Evolutionary conservation across 1,284 basidiomycete species (phyloP), one percentile per base, ranked within the genome.

Genomic region (Clitocybe nebularis): DNA sequence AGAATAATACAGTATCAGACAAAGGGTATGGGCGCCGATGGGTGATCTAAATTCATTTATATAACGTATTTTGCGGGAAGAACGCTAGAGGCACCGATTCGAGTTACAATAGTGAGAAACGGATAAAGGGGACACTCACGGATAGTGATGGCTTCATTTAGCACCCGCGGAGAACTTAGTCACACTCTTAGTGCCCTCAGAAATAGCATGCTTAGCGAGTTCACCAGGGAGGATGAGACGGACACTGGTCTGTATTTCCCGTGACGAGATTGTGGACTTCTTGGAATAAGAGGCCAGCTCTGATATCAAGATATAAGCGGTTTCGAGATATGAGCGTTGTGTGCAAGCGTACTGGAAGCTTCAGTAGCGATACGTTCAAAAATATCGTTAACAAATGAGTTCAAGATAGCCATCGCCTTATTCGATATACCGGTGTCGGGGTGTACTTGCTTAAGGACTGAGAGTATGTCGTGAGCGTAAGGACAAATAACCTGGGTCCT

Each of bases 341-440:
- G 23, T 51, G 17, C 47, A 51, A 30, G 78, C 79, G 55, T 47
- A 83, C 79, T 91, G 53, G 86, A 89, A 10, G 89, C 91, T 65
- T 96, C 93, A 29, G 79, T 80, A 10, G 93, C 92, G 57, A 95
- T 92, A 39, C 90, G 85, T 71, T 95, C 92, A 54, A 94, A 95
- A 67, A 95, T 90, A 56, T 93, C 90, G 53, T 90, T 90, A 58
- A 93, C 89, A 51, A 93, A 93, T 44, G 86, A 90, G 79, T 95
- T 95, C 36, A 96, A 71, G 60, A 96, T 89, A 45, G 85, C 81
- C 93, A 96, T 96, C 30, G 92, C 93, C 76, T 94, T 96, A 82
- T 94, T 95, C 48, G 89, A 87, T 67, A 95, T 94, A 81, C 93
- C 93, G 52, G 90, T 95, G 63, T 96, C 93, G 44, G 93, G 93